Base-by-base conservation (phyloP, 108 stramenopile species). In the Nannochloropsis salina region DNA sequence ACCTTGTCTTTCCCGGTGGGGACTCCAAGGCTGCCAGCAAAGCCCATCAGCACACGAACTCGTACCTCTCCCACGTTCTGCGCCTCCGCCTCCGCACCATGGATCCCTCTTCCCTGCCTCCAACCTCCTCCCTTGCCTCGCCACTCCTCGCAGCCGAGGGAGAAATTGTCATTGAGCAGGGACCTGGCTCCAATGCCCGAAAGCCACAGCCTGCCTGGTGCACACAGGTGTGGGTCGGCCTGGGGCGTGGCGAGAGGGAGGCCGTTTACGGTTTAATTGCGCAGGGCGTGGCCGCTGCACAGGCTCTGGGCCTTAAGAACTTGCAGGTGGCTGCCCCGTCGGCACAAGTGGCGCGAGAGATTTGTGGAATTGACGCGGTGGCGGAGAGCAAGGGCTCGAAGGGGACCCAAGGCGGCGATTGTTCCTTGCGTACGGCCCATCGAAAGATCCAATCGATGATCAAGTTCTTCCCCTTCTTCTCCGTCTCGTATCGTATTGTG, bases 21-120 rank as follows among this genome's bases (percentile, higher is more conserved):
- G 61, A 74, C 61, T 15, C 61, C 61, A 74, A 74, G 61, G 61
- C 61, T n/a, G 61, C 61, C 61, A 74, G 61, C n/a, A 74, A n/a
- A n/a, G 61, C 61, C 4, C n/a, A n/a, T 74, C 61, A 74, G 20
- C 61, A 74, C 8, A 74, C n/a, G 4, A n/a, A 74, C 61, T n/a
- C 20, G 20, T n/a, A 74, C n/a, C 20, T 8, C 61, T 74, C n/a
- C 20, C 61, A 74, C n/a, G 61, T 74, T n/a, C 61, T 74, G 5
- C 61, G 61, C 61, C 4, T 74, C 61, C 61, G 61, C 1, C 61
- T 74, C 61, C 20, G n/a, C 20, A n/a, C 61, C 61, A 15, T 15
- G 20, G 61, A 74, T 4, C 61, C 61, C 61, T 74, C 61, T n/a
- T 74, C 61, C 61, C 15, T n/a, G 20, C n/a, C 61, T n/a, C 61